Evolutionary conservation across 495 filamentous ascomycete species (phyloP), one percentile per base, ranked within the genome.

Genomic region (Terfezia claveryi): DNA sequence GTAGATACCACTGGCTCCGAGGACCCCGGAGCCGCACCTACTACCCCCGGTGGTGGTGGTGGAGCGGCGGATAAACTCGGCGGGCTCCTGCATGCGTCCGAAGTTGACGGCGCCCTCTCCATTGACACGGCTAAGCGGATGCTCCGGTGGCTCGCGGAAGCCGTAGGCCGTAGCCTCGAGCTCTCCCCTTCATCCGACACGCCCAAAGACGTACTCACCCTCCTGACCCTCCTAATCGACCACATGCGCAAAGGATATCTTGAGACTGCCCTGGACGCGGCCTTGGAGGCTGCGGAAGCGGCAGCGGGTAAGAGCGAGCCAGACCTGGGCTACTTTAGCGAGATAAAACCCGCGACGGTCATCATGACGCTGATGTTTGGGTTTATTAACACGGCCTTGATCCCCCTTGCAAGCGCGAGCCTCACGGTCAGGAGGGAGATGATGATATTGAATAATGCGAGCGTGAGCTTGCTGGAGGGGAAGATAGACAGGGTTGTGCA

Each of bases 61-160:
- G 61, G 58, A 53, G 55, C 57, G 12, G 54, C 53, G 20, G 55
- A 61, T 38, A 51, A 55, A 9, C 63, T 62, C 44, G 65, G 27
- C 58, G 59, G 11, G 87, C 94, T 38, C 86, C 94, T 61, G 87
- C 89, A 65, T 9, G 80, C 95, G 36, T 80, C 81, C 0, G 91
- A 96, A 56, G 77, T 84, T 61, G 87, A 99, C 59, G 92, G 92
- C 36, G 69, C 79, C 55, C 74, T 94, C 5, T 87, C 78, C 57
- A 75, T 94, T 12, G 73, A 80, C n/a, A 83, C 80, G 63, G 81
- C 87, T 23, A 96, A 96, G 68, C 77, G 91, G 51, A 96, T 99
- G 87, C 74, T 99, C 37, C 93, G 83, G 61, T 99, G 92, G 92
- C 73, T 99, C 32, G 91, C 92, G 36, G 92, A 99, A 69, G 87